Conservation (phyloP, 2,329 filamentous ascomycete species). For the Pyrenochaeta sp. region DNA sequence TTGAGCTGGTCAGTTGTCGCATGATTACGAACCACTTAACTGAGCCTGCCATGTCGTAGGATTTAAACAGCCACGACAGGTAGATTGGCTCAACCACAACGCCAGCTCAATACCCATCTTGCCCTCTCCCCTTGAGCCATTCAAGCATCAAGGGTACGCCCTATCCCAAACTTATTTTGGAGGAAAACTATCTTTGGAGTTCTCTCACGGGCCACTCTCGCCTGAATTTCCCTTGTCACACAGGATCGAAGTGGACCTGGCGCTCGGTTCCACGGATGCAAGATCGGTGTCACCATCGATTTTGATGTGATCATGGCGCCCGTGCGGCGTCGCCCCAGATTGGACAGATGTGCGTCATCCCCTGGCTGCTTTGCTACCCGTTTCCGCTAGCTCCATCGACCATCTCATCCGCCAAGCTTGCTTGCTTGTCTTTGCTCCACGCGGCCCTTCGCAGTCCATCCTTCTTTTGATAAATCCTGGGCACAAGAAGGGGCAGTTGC, state of each 20-base stretch:
- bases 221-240: slow-evolving; percentile 37
- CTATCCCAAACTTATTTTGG: background rate
- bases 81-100: background rate
- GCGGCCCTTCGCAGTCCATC: slow-evolving; percentile 35
- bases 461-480: slow-evolving; percentile 16
- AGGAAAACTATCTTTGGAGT: slow-evolving; percentile 19
- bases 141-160: background rate
- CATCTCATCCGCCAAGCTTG: slow-evolving; percentile 28
- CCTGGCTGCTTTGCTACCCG: slow-evolving; percentile 27
- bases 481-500: slow-evolving; percentile 20
- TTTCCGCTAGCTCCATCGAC: slow-evolving; percentile 29
- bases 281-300: slow-evolving; percentile 46
- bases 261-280: slow-evolving; percentile 48
- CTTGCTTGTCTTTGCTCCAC: slow-evolving; percentile 37
- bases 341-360: slow-evolving; percentile 44
- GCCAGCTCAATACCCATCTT: background rate
- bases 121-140: background rate
- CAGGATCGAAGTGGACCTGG: slow-evolving; percentile 47
- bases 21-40: background rate
- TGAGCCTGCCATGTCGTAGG: background rate
- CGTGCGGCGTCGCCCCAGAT: slow-evolving; percentile 43
- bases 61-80: background rate
- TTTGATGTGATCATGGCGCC: slow-evolving; percentile 38
- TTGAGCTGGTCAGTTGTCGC: background rate
- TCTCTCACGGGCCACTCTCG: slow-evolving; percentile 20